A percentile compares a stretch with the other conserved stretches of the same genome.
Conservation (phyloP, 495 filamentous ascomycete genomes). For the Stereocaulon alpinum region DNA sequence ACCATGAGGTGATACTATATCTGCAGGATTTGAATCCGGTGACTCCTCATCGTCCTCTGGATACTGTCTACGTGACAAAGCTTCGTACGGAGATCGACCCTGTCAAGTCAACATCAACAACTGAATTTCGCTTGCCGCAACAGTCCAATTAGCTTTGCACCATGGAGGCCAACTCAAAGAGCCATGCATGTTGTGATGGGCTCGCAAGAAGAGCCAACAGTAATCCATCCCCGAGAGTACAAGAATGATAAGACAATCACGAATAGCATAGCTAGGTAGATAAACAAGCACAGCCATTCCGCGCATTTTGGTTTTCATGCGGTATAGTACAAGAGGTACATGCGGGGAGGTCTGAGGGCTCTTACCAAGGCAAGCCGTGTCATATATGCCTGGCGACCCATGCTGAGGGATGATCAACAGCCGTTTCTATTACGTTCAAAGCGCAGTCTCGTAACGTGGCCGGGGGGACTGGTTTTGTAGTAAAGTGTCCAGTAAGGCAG, state of each 20-base stretch:
- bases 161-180: neutral
- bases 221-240: too few relatives aligned
- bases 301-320: too few relatives aligned
- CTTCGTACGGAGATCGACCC: conserved; percentile 66
- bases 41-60: conserved; percentile 20
- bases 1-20: conserved; percentile 24
- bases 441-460: too few relatives aligned
- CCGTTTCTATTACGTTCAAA: neutral
- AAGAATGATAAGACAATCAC: too few relatives aligned
- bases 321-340: too few relatives aligned
- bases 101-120: neutral
- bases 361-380: conserved; percentile 46
- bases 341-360: too few relatives aligned
- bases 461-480: too few relatives aligned
- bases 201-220: too few relatives aligned
- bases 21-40: conserved; percentile 18
- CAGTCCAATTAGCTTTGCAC: neutral
- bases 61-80: conserved; percentile 28
- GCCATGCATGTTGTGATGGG: too few relatives aligned
- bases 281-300: too few relatives aligned
- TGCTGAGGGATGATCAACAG: conserved; percentile 13
- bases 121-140: conserved; percentile 15
- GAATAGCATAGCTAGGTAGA: too few relatives aligned
- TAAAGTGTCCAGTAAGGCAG: too few relatives aligned
- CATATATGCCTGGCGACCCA: conserved; percentile 43